A percentile compares a stretch with the other conserved stretches of the same genome.
Evolutionary conservation across 148 eudicot genomes (phyloP).

Genomic region (Hydrangea macrophylla): DNA sequence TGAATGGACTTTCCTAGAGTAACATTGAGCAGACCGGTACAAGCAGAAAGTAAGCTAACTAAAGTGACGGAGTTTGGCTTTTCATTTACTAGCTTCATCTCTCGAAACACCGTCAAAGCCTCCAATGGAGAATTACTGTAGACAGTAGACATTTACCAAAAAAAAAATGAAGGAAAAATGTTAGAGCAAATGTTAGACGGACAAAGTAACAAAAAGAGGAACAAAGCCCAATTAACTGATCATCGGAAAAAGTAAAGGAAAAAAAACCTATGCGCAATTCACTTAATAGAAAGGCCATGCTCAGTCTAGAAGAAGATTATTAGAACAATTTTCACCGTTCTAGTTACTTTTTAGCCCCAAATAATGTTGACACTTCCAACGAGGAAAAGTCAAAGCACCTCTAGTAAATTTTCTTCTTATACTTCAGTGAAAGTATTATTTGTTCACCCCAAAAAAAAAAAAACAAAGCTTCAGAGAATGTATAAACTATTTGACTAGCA

Average conservation of each 20-base stretch:
- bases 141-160: no score
- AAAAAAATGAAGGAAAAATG: neutral
- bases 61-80: slow-evolving; percentile 49
- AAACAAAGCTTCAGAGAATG: no score
- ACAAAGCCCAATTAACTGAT: neutral
- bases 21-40: slow-evolving; percentile 30
- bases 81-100: slow-evolving; percentile 29
- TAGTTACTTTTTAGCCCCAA: neutral
- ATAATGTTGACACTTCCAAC: neutral
- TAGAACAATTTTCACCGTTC: neutral
- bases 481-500: neutral
- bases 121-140: slow-evolving; percentile 29
- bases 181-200: neutral
- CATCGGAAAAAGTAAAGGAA: no score
- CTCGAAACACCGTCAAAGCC: slow-evolving; percentile 30
- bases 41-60: slow-evolving; percentile 47
- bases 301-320: neutral
- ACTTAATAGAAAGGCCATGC: no score
- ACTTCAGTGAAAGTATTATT: no score
- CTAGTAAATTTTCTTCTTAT: neutral
- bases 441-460: no score
- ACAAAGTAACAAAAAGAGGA: neutral
- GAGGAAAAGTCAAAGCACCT: neutral
- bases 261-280: neutral
- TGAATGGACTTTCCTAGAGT: slow-evolving; percentile 35